Percentiles rank a stretch among this genome's conserved stretches.
phyloP scores from a whole-genome alignment of 2,329 filamentous ascomycete genomes.

The Cryphonectria japonica region DNA sequence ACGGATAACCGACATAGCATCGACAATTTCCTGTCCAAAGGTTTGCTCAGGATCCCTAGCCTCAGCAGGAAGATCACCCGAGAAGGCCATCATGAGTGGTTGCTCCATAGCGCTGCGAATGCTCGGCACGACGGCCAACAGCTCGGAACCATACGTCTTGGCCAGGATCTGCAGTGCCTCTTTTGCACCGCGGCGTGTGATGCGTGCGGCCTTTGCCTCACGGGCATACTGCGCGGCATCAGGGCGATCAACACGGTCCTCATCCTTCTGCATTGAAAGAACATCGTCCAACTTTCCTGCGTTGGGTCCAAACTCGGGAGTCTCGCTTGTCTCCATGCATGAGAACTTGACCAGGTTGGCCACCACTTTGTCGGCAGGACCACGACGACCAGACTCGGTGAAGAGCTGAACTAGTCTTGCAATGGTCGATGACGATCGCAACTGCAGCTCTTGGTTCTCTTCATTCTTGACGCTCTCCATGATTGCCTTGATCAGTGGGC shows the following conservation, averaged over 20 bases:
- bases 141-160: conserved; percentile 72
- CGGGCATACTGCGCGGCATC: conserved; percentile 88
- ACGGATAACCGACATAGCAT: conserved; percentile 89
- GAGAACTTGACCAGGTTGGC: conserved; percentile 96
- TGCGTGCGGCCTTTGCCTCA: conserved; percentile 85
- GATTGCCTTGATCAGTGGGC: conserved; percentile 88
- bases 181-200: conserved; percentile 91
- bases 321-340: conserved; percentile 96
- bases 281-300: conserved; percentile 78
- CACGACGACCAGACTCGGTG: conserved; percentile 75
- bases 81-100: conserved; percentile 76
- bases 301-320: conserved; percentile 90
- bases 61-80: conserved; percentile 70
- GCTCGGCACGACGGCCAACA: conserved; percentile 85
- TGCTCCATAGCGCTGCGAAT: conserved; percentile 79
- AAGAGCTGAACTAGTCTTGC: conserved; percentile 86
- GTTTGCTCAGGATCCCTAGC: conserved; percentile 74
- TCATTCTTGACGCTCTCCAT: conserved; percentile 99
- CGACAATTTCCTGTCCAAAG: conserved; percentile 89
- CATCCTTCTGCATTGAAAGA: conserved; percentile 93
- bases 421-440: conserved; percentile 82
- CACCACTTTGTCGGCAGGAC: conserved; percentile 93
- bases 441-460: conserved; percentile 86
- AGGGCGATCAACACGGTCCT: conserved; percentile 89
- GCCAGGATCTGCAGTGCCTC: conserved; percentile 90